Evolutionary conservation across 2,329 filamentous ascomycete genomes (phyloP), one percentile per base, ranked within the genome.

Genomic region (Penicillium sp.): DNA sequence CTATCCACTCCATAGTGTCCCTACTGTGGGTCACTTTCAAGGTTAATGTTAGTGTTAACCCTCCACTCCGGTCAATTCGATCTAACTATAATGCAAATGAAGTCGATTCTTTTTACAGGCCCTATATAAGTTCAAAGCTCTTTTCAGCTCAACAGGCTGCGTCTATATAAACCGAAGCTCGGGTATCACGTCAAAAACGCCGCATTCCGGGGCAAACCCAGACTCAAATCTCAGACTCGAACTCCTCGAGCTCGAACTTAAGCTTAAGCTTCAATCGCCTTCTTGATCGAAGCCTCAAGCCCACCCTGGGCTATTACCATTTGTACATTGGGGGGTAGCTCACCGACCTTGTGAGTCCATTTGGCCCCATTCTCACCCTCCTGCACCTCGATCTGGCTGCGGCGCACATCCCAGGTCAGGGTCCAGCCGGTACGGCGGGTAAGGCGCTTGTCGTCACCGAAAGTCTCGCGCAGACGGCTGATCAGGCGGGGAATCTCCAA

Each of bases 311-410:
- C 86, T 61, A 92, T 88, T 49, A 92, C 90, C 63, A 88, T 87
- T 68, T 95, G 90, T 47, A 95, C 87, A 64, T 92, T 95, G 0
- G 87, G 82, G 12, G 89, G 87, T 54, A 95, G 67, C 74, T 93
- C 87, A 6, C 88, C 88, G 0, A 95, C 89, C 72, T 86, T 88
- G 66, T 93, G 81, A 44, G 77, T 85, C 89, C 89, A 95, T 32
- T 72, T 80, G 48, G 77, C 66, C 1, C 87, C 87, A 40, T 77
- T 77, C 47, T 82, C 72, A 1, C 84, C 84, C 72, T 95, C 88
- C 18, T 81, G 80, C 1, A 95, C 78, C 1, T 78, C 78, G 5
- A 95, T 84, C 60, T 79, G 81, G 67, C 83, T 88, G 50, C 85
- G 76, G 50, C 79, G 74, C 9, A 95, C 82, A 67, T 95, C 89